Evolutionary conservation across 768 basidiomycete species (phyloP), one percentile per base, ranked within the genome.

Genomic region (Rhodotorula paludigena): DNA sequence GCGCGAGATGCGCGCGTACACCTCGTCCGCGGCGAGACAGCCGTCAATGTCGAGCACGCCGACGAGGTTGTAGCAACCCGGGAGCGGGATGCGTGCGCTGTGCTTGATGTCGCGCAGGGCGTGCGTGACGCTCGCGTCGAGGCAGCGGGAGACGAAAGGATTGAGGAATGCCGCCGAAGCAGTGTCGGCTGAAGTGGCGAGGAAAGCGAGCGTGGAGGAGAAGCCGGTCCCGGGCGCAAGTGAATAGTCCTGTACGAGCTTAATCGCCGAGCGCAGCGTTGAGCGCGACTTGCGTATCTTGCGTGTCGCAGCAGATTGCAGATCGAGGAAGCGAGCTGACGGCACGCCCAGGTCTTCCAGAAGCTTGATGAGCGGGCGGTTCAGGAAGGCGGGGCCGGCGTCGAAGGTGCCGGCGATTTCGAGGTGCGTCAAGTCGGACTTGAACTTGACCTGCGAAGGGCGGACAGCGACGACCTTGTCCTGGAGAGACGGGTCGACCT

Each of bases 31-130:
- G 15, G 36, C 41, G 36, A 71, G 58, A 3, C 47, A 35, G 38
- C 33, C 79, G 2, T 82, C 84, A 77, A 91, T 88, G 72, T 93
- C 90, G 11, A 89, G 86, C 11, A 91, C 84, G 3, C 91, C 90
- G 21, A 91, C 87, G 7, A 92, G 81, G 35, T 86, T 81, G 69
- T 85, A 85, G 68, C 86, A 86, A 0, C 85, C 79, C 0, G 85
- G 85, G 20, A 93, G 82, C 4, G 82, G 84, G 28, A 93, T 88
- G 15, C 89, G 82, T 0, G 89, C 89, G 47, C 82, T 80, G 72
- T 89, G 84, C 73, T 92, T 92, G 74, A 92, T 84, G 47, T 85
- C 85, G 6, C 89, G 82, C 42, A 92, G 78, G 16, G 88, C 84
- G 68, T 85, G 84, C 52, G 82, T 83, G 78, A 84, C 84, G 0